Base-by-base conservation (phyloP, 164 flowering plant species). In the Sextonia rubra region DNA sequence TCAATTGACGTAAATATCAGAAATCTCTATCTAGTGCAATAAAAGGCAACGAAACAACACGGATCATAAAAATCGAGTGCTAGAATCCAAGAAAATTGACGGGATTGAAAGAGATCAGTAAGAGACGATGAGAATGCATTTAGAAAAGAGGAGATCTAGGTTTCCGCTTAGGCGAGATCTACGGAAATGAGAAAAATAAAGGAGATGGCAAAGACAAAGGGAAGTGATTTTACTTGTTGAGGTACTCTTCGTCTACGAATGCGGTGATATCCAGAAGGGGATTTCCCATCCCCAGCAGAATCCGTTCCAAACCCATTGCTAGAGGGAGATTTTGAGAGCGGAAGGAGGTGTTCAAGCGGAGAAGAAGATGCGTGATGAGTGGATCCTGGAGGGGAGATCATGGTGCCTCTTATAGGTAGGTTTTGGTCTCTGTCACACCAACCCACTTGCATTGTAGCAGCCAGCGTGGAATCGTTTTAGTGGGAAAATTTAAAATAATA, bases 201-300 rank as follows among this genome's bases (percentile, higher is more conserved):
- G 22, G 18, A n/a, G 12, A 24, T 17, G 9, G 64, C 12, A 64
- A 66, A n/a, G 47, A 47, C 26, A 64, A 49, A 4, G 26, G 18
- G 6, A 60, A 52, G 58, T 70, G 47, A 22, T 32, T 73, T 71
- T 77, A 87, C 93, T 83, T 87, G 2, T 78, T 49, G 27, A 88
- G 71, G 77, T 87, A 86, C 2, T 77, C 76, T 0, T 85, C 83
- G 74, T 87, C 90, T 44, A 89, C 93, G 37, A 87, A 89, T 4
- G 93, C 85, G 2, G 90, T 86, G 71, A 88, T 85, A 77, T 89
- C 93, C 32, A 89, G 85, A 12, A 89, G 91, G 27, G 91, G 93
- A 71, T 88, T 89, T 7, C 93, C 91, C 91, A 88, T 89, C 12
- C 93, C 93, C 78, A 89, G 60, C 12, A 89, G 83, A 66, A 86